These are phyloP conservation scores for Casuarina cunninghamiana DNA, from an alignment of 306 rosid species.

Conservation along the genomic window DNA sequence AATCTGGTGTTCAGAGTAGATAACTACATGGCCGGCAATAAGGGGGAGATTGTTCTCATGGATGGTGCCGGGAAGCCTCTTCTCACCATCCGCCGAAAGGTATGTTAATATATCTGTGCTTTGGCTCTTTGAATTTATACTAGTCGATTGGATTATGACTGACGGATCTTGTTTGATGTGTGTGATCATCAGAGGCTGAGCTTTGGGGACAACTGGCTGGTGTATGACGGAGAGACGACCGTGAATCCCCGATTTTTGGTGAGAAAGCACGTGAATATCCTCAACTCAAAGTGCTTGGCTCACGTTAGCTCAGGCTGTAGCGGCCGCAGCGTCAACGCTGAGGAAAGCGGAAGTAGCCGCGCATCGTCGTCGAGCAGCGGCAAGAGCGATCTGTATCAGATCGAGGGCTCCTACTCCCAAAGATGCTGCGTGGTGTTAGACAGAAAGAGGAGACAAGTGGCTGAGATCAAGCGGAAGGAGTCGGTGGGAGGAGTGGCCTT, in stretches of 20 bases:
- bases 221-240: constrained; percentile 58
- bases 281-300: constrained; percentile 52
- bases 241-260: constrained; percentile 44
- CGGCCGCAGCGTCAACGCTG: not conserved
- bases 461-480: constrained; percentile 71
- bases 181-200: constrained; percentile 46
- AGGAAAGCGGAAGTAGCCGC: not conserved
- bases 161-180: not conserved
- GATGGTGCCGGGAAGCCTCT: constrained; percentile 69
- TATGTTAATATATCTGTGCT: not conserved
- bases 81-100: constrained; percentile 78
- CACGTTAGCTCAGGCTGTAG: constrained; percentile 28
- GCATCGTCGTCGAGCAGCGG: not conserved
- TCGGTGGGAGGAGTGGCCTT: constrained; percentile 49
- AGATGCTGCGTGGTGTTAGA: constrained; percentile 59
- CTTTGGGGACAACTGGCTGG: constrained; percentile 62
- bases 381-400: constrained; percentile 39
- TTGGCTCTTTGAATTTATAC: no score
- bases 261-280: constrained; percentile 42
- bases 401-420: constrained; percentile 62
- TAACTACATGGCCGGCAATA: constrained; percentile 50
- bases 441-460: constrained; percentile 50
- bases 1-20: constrained; percentile 68
- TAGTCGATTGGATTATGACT: not conserved
- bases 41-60: constrained; percentile 70